These are phyloP conservation scores for Komagataea norvegica DNA, from an alignment of 1,139 yeast genomes.

Conservation along the genomic window DNA sequence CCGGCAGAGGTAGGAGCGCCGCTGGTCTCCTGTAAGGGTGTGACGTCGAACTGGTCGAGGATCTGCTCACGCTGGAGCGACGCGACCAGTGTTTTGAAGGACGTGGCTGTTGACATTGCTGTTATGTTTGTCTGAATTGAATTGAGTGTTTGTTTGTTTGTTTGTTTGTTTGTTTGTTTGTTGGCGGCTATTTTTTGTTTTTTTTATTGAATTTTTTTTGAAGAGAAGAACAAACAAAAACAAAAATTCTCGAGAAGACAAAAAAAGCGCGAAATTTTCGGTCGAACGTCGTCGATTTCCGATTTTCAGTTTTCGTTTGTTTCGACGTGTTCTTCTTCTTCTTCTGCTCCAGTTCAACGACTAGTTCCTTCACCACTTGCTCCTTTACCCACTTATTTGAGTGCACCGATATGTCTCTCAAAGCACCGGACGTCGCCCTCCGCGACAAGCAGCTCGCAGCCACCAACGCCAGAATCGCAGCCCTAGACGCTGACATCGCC, in stretches of 20 bases:
- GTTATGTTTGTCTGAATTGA: conserved; percentile 6
- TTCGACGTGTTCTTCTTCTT: conserved; percentile 1
- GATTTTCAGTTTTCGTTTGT: no score
- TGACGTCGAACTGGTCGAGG: conserved; percentile 57
- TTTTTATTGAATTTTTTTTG: background rate
- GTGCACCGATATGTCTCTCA: conserved; percentile 37
- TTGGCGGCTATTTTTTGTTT: background rate
- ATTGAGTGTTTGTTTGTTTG: background rate
- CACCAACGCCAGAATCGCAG: conserved; percentile 65
- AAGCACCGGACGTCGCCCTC: conserved; percentile 66
- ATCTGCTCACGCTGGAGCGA: conserved; percentile 46
- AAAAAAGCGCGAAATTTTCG: no score
- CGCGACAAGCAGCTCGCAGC: conserved; percentile 56
- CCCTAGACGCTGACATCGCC: conserved; percentile 46
- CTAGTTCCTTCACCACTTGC: no score
- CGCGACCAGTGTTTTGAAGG: conserved; percentile 54
- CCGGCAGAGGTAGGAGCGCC: conserved; percentile 28
- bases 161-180: conserved; percentile 14
- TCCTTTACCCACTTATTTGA: no score
- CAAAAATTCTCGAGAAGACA: no score
- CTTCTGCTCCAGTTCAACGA: background rate
- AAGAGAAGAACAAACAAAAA: no score
- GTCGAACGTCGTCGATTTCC: no score
- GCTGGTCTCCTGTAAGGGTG: conserved; percentile 32
- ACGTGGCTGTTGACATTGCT: conserved; percentile 10